Base-by-base conservation (phyloP, 2,329 filamentous ascomycete genomes). In the Mycogone perniciosa region DNA sequence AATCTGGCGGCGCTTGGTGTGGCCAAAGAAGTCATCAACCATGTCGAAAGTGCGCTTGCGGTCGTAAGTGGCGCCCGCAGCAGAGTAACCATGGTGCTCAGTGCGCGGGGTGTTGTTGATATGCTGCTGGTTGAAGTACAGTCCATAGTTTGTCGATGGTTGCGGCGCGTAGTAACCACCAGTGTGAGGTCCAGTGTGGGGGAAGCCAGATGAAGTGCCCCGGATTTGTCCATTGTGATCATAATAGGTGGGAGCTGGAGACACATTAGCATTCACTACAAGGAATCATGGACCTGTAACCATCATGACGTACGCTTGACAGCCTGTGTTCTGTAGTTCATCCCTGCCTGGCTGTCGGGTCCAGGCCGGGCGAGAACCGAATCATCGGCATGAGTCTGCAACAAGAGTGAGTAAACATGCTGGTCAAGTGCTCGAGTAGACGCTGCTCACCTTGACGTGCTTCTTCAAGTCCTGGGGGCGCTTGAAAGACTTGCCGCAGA, bases 401-500 rank as follows among this genome's bases (percentile, higher is more conserved):
- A 39, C 26, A 11, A 39, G 26, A 51, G 57, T 66, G 50, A 68
- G 62, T 31, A 31, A 48, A 26, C 13, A 7, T 9, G 37, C 30
- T 4, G 34, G 39, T 27, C 7, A 46, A 42, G 39, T 30, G 7
- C 34, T n/a, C 5, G 42, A 13, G 8, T 29, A n/a, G 30, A 37
- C 33, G 54, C 41, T 50, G 48, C 68, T 56, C 68, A 81, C 77
- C 76, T 97, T 99, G 71, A 97, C 90, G 69, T 99, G 93, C 77
- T 99, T 99, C 83, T 99, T 97, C 63, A 99, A 71, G 75, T 99
- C 93, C 74, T 99, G 93, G 2, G 93, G 93, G 33, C 93, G 88
- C 82, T 99, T 99, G 80, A 99, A 99, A 1, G 91, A 91, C 77
- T 99, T 99, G 67, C 89, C 89, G 67, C 93, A 99, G 73, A 96